These are phyloP conservation scores for Rhododendron henanense DNA, from an alignment of 148 eudicot species.

Conservation along the genomic window DNA sequence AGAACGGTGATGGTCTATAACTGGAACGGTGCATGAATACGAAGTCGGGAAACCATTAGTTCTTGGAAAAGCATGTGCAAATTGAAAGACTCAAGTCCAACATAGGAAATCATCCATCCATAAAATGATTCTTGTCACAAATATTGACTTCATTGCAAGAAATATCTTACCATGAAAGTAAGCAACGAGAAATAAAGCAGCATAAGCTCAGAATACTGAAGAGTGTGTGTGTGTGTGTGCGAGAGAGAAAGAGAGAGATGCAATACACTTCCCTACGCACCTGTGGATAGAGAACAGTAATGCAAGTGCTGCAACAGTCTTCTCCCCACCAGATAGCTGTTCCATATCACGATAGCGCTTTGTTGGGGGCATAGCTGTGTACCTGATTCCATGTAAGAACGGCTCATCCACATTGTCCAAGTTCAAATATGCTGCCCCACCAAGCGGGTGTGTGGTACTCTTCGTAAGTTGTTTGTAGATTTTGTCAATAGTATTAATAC, in stretches of 20 bases:
- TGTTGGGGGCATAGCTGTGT: slow-evolving; percentile 97
- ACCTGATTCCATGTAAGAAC: slow-evolving; percentile 81
- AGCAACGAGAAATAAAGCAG: background rate
- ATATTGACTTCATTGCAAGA: background rate
- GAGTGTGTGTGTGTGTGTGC: background rate
- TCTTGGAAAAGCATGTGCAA: background rate
- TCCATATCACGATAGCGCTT: slow-evolving; percentile 98
- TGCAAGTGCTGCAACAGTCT: slow-evolving; percentile 98
- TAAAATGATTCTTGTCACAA: background rate
- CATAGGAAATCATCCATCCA: background rate
- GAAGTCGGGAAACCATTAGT: slow-evolving; percentile 8
- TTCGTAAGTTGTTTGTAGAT: slow-evolving; percentile 93
- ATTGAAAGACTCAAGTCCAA: background rate
- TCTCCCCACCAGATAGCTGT: slow-evolving; percentile 97
- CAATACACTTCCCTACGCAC: slow-evolving; percentile 22
- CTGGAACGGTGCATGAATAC: slow-evolving; percentile 24
- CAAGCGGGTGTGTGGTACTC: slow-evolving; percentile 84
- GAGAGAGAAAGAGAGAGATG: background rate
- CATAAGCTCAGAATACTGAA: background rate
- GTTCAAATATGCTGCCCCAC: slow-evolving; percentile 93
- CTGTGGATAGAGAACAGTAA: slow-evolving; percentile 95
- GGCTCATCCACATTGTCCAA: slow-evolving; percentile 94
- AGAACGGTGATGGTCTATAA: slow-evolving; percentile 94
- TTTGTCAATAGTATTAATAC: slow-evolving; percentile 58
- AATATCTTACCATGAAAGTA: background rate